Conservation (phyloP, 352 stramenopile species). For the Blastocystis sp. region DNA sequence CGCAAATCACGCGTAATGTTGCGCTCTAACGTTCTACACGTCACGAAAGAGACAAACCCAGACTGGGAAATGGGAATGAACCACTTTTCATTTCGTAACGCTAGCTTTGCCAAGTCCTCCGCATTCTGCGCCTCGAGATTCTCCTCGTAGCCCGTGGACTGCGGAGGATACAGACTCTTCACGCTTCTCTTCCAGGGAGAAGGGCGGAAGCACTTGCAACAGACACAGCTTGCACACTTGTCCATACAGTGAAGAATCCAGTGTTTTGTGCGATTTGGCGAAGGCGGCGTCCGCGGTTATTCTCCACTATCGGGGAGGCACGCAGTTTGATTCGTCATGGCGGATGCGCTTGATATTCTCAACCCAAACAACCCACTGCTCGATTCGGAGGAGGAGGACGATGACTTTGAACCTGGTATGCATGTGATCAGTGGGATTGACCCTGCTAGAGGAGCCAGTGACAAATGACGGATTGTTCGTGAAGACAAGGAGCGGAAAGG, state of each 20-base stretch:
- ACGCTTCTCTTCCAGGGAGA: slow-evolving; percentile 49
- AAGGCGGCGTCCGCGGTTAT: no score
- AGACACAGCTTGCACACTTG: slow-evolving; percentile 15
- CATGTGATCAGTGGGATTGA: neutral
- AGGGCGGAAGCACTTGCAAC: slow-evolving; percentile 35
- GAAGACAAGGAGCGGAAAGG: slow-evolving; percentile 64
- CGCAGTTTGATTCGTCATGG: slow-evolving; percentile 2
- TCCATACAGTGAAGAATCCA: neutral
- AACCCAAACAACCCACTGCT: slow-evolving; percentile 54
- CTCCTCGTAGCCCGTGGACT: slow-evolving; percentile 41
- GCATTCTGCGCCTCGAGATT: slow-evolving; percentile 56
- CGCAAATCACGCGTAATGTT: slow-evolving; percentile 51
- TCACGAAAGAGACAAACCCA: neutral
- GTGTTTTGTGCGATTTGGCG: neutral
- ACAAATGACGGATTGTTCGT: slow-evolving; percentile 65
- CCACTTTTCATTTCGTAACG: slow-evolving; percentile 59
- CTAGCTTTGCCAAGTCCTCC: slow-evolving; percentile 45
- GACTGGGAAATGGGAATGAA: slow-evolving; percentile 62
- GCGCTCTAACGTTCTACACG: slow-evolving; percentile 30
- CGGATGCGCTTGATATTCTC: neutral
- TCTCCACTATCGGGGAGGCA: neutral
- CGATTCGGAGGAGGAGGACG: slow-evolving; percentile 67
- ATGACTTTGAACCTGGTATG: slow-evolving; percentile 61
- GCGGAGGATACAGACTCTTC: slow-evolving; percentile 44
- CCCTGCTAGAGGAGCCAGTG: slow-evolving; percentile 19